phyloP scores from a whole-genome alignment of 176 grass and related monocot genomes.

The Carex scoparia region DNA sequence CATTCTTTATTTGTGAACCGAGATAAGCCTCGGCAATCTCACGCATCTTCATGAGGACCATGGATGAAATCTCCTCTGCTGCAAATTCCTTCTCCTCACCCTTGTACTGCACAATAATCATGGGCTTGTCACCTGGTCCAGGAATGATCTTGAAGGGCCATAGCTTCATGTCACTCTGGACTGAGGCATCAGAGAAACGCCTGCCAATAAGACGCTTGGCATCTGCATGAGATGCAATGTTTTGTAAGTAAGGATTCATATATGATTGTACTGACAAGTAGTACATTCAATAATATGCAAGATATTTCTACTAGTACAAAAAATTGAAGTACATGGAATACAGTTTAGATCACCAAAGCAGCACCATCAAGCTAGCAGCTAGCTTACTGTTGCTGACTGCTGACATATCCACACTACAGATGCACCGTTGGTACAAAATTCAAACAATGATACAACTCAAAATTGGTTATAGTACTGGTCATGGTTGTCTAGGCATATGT shows the following conservation, averaged over 20 bases:
- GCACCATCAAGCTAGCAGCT: neutral
- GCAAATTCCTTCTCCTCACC: slow-evolving; percentile 15
- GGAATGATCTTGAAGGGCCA: slow-evolving; percentile 24
- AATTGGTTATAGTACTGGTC: neutral
- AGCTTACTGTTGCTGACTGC: neutral
- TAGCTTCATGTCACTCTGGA: slow-evolving; percentile 17
- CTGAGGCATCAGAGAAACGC: slow-evolving; percentile 10
- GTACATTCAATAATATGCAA: neutral
- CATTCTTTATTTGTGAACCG: slow-evolving; percentile 6
- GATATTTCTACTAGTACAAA: no score
- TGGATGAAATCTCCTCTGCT: slow-evolving; percentile 22
- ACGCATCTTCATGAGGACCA: slow-evolving; percentile 20
- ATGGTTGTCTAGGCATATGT: neutral
- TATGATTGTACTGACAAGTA: neutral
- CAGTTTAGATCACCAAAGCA: neutral
- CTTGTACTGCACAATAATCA: slow-evolving; percentile 13
- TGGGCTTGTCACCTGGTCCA: slow-evolving; percentile 19
- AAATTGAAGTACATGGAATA: neutral
- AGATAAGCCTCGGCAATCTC: slow-evolving; percentile 24
- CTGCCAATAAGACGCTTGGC: slow-evolving; percentile 19
- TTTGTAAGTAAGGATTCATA: neutral
- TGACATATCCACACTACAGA: neutral
- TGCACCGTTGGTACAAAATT: neutral
- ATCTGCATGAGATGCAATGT: neutral
- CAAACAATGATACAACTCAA: neutral